A percentile compares a stretch with the other conserved stretches of the same genome.
Evolutionary conservation across 495 filamentous ascomycete species (phyloP).

Genomic region (Annulohypoxylon nitens): DNA sequence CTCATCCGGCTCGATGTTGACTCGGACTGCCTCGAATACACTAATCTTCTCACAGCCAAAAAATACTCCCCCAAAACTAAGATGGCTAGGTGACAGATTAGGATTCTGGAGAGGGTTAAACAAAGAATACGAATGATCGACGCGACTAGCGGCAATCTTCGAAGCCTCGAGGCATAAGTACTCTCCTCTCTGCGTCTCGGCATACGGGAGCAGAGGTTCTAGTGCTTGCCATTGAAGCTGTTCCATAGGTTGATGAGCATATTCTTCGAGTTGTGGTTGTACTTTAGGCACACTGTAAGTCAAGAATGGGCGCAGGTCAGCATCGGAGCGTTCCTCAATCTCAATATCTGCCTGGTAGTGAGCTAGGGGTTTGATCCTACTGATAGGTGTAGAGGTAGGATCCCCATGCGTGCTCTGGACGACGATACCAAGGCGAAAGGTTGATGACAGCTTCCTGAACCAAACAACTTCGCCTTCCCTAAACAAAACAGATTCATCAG

Average conservation of each 20-base stretch:
- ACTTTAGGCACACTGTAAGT: conserved; percentile 59
- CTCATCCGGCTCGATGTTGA: conserved; percentile 31
- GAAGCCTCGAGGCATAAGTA: conserved; percentile 58
- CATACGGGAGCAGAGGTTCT: conserved; percentile 25
- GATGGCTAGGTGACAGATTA: conserved; percentile 16
- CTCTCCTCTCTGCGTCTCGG: conserved; percentile 43
- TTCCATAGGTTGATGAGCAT: conserved; percentile 46
- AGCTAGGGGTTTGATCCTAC: conserved; percentile 40
- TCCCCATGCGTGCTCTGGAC: conserved; percentile 31
- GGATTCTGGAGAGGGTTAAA: conserved; percentile 49
- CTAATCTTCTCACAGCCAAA: conserved; percentile 61
- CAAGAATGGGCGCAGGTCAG: conserved; percentile 61
- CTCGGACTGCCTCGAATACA: conserved; percentile 56
- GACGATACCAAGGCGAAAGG: conserved; percentile 29
- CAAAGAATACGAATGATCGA: conserved; percentile 59
- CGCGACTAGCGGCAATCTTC: conserved; percentile 56
- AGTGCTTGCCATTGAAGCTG: conserved; percentile 50
- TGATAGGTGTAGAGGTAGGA: conserved; percentile 25
- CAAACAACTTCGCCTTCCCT: conserved; percentile 60
- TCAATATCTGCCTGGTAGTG: conserved; percentile 31
- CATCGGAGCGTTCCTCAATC: conserved; percentile 47
- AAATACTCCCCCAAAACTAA: conserved; percentile 54
- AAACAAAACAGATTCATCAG: conserved; percentile 51
- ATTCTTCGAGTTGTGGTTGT: conserved; percentile 24
- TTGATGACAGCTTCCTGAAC: conserved; percentile 47